Conservation (phyloP, 495 filamentous ascomycete species). For the Barbatosphaeria neglecta region DNA sequence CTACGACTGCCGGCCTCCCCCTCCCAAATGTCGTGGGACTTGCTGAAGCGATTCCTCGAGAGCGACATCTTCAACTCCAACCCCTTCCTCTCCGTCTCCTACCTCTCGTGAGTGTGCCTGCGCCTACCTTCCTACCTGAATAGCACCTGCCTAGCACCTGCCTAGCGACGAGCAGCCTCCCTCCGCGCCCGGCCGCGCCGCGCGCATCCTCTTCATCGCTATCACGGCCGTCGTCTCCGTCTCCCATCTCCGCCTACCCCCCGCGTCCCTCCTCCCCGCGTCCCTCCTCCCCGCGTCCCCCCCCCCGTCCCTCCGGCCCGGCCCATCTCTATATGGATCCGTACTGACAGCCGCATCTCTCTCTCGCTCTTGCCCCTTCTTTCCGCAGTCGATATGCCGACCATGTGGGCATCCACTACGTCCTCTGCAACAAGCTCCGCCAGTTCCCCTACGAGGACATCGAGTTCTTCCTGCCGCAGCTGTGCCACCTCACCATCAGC, state of each 20-base stretch:
- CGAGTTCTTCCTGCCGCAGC: constrained; percentile 71
- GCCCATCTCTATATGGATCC: neutral
- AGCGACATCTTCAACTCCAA: constrained; percentile 75
- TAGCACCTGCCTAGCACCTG: too few species aligned
- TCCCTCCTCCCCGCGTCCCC: too few species aligned
- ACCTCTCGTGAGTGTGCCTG: constrained; percentile 52
- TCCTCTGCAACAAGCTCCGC: constrained; percentile 67
- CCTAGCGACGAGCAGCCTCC: neutral
- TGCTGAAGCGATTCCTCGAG: constrained; percentile 67
- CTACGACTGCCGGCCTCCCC: constrained; percentile 6
- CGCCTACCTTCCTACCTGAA: too few species aligned
- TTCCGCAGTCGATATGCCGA: constrained; percentile 59
- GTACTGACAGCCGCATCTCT: neutral
- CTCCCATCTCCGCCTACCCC: constrained; percentile 11
- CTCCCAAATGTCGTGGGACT: constrained; percentile 42
- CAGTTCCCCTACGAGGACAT: constrained; percentile 74
- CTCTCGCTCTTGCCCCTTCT: constrained; percentile 1
- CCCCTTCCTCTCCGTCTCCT: constrained; percentile 66
- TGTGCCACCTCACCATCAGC: constrained; percentile 69
- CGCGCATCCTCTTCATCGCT: constrained; percentile 6
- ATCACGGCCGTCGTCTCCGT: constrained; percentile 5
- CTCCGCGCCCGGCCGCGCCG: neutral
- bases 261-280: too few species aligned
- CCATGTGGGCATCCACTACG: constrained; percentile 71
- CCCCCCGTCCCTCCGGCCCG: too few species aligned